These are phyloP conservation scores for Trametes sanguinea DNA, from an alignment of 768 basidiomycete species.

Conservation along the genomic window DNA sequence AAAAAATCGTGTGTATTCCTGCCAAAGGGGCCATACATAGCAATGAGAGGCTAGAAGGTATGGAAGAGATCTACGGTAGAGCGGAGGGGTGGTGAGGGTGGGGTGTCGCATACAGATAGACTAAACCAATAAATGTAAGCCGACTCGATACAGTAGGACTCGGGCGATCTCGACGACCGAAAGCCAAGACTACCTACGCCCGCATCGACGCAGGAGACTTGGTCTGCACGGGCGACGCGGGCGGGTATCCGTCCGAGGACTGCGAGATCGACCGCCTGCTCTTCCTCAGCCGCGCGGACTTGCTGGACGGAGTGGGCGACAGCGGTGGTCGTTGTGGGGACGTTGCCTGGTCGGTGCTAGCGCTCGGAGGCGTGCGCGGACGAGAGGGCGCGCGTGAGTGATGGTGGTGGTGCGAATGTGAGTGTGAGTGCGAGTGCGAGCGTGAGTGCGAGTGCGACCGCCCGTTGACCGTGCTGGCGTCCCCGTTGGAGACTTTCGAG, in stretches of 20 bases:
- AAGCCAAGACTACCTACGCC: not conserved
- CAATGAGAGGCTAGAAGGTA: not conserved
- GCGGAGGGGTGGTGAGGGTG: not conserved
- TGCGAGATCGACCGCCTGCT: conserved; percentile 22
- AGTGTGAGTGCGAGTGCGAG: not conserved
- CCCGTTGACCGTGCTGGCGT: conserved; percentile 1
- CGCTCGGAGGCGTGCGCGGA: conserved; percentile 7
- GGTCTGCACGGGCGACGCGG: not conserved
- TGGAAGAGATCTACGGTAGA: not conserved
- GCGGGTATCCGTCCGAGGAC: conserved; percentile 15
- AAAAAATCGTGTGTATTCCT: conserved; percentile 1
- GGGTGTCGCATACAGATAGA: conserved; percentile 13
- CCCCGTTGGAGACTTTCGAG: conserved; percentile 7
- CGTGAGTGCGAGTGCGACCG: not conserved
- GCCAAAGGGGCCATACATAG: not conserved
- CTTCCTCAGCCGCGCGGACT: conserved; percentile 19
- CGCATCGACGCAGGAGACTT: not conserved
- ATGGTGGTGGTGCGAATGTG: conserved; percentile 5
- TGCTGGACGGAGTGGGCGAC: conserved; percentile 17
- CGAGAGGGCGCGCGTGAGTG: not conserved
- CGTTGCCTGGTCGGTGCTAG: not conserved
- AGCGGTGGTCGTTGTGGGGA: conserved; percentile 16
- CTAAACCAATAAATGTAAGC: conserved; percentile 10
- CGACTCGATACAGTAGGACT: too few species aligned
- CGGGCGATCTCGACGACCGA: too few species aligned